Evolutionary conservation across 2,329 filamentous ascomycete genomes (phyloP), one percentile per base, ranked within the genome.

Genomic region (Tolypocladium guangdongense): DNA sequence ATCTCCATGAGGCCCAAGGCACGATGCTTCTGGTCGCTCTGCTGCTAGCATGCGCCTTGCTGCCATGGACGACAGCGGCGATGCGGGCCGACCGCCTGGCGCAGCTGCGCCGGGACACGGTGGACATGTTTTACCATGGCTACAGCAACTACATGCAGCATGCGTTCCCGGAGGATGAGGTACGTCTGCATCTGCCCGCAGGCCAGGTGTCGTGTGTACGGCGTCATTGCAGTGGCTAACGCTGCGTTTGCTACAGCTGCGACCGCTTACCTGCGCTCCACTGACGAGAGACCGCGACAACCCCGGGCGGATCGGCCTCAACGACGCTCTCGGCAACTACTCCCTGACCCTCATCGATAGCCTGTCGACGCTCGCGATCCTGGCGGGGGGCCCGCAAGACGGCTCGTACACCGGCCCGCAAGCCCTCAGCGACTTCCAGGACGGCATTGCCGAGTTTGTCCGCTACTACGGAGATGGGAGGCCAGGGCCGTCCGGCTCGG

Each of bases 241-340:
- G 37, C 10, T 30, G 14, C 55, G 51, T 50, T 39, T 22, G 7
- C 18, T 14, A 54, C 60, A 92, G 81, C 76, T 99, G 54, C 87
- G 89, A 47, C 93, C 93, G 10, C 74, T 99, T 22, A 84, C 89
- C 30, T 99, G 93, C 71, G 75, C 75, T 18, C 90, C 93, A 7
- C 76, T 97, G 63, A 90, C 88, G 41, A 86, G 93, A 69, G 91
- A 96, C 72, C 80, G 81, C 62, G 75, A 83, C 49, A 88, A 96
- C 65, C 86, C 88, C 1, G 79, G 80, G 54, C 87, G 95, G 64
- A 82, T 93, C 60, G 91, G 90, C 62, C 77, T 96, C 57, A 97
- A 97, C 72, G 93, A 99, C 69, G 91, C 95, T 16, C 79, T 99
- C 45, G 93, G 93, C 5, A 97, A 99, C 72, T 99, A 97, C 72